A percentile compares a stretch with the other conserved stretches of the same genome.
phyloP scores from a whole-genome alignment of 2,329 filamentous ascomycete genomes.

The Aspergillus amoenus region DNA sequence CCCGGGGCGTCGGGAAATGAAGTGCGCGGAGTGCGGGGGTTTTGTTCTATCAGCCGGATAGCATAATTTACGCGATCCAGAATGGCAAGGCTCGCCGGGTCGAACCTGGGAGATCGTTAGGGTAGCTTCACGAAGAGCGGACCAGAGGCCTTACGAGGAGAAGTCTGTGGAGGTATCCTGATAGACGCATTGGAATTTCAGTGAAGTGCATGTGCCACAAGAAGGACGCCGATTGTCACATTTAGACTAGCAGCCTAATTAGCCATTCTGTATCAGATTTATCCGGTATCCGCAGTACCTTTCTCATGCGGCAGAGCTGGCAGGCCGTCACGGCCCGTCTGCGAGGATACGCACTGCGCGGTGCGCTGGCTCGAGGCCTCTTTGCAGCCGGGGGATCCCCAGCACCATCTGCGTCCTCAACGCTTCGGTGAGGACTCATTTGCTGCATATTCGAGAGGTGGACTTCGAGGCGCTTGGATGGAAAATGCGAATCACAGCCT shows the following conservation, averaged over 20 bases:
- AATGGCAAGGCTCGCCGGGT: too few species aligned
- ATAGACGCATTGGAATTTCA: not conserved
- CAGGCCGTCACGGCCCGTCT: not conserved
- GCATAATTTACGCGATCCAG: too few species aligned
- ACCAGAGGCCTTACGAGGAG: not conserved
- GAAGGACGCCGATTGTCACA: not conserved
- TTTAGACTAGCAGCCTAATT: not conserved
- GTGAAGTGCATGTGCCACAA: not conserved
- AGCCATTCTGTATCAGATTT: not conserved
- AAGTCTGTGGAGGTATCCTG: not conserved
- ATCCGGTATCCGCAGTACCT: not conserved
- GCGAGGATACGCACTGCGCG: not conserved
- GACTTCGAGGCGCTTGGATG: too few species aligned
- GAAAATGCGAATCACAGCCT: too few species aligned
- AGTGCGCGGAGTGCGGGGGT: too few species aligned
- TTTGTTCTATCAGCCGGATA: too few species aligned
- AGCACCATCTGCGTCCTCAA: too few species aligned
- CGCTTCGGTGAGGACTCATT: not conserved
- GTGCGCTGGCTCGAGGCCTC: not conserved
- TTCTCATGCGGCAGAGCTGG: conserved; percentile 1
- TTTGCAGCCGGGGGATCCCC: not conserved
- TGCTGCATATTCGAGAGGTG: not conserved
- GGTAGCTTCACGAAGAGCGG: too few species aligned
- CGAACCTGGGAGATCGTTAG: too few species aligned
- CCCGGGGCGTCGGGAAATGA: too few species aligned